Conservation (phyloP, 148 eudicot species). For the Beta vulgaris region DNA sequence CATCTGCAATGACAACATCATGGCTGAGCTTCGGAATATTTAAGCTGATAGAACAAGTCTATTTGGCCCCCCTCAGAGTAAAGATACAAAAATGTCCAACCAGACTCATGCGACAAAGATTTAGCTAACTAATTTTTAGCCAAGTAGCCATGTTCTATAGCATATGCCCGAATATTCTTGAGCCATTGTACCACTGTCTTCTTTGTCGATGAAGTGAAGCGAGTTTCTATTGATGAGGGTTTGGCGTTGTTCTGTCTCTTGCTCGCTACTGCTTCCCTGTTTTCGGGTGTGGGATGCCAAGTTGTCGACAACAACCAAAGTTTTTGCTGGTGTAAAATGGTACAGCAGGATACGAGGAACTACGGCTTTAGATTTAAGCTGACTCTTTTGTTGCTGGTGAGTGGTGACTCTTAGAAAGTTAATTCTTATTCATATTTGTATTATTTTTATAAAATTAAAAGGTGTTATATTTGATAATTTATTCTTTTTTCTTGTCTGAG, state of each 20-base stretch:
- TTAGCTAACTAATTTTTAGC: too few species aligned
- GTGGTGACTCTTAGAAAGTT: neutral
- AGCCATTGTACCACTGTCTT: neutral
- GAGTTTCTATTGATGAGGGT: neutral
- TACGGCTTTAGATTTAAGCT: neutral
- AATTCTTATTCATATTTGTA: neutral
- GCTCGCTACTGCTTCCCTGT: neutral
- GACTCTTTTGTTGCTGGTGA: neutral
- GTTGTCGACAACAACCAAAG: neutral
- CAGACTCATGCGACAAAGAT: too few species aligned
- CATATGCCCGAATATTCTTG: neutral
- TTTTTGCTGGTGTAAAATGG: neutral
- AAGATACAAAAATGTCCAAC: too few species aligned
- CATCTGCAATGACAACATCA: neutral
- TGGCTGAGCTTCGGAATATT: neutral
- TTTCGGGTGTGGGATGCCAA: too few species aligned
- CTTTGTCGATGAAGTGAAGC: neutral
- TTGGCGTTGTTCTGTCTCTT: neutral
- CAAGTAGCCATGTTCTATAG: too few species aligned
- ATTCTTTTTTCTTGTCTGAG: neutral
- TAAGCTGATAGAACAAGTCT: constrained; percentile 9
- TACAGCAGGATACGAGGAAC: neutral
- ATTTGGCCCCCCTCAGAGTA: too few species aligned
- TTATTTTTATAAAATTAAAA: neutral
- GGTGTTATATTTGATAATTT: neutral